Evolutionary conservation across 176 grass and related monocot genomes (phyloP), one percentile per base, ranked within the genome.

Genomic region (Carex scoparia): DNA sequence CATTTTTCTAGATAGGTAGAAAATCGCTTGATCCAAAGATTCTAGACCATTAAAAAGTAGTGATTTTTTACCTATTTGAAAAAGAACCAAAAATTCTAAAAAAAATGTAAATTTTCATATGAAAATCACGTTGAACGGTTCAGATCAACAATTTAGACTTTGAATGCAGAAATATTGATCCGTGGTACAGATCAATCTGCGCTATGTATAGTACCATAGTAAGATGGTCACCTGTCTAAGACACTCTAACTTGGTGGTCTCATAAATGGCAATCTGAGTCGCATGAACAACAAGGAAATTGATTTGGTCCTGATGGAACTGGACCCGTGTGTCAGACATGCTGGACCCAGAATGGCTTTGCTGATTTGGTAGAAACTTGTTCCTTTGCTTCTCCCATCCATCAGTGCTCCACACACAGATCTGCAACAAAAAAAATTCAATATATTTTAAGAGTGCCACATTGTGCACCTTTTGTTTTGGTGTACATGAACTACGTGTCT

Each of bases 251-350:
- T 94, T 97, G 85, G 90, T 90, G 70, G 92, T 92, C 42, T 97
- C 95, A 53, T 94, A 97, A 48, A 97, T 94, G 28, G 95, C 95
- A 84, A 97, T 91, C 84, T 97, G 95, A 67, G 90, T 94, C 85
- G 94, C 95, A 88, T 97, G 95, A n/a, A 93, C 95, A 69, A 94
- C 95, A 87, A 97, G 92, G 82, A 92, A 97, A 65, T 97, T 91
- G 76, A 90, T 80, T 90, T 97, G 95, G 81, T 97, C 95, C 88
- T 97, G 95, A 76, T 97, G 95, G 87, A 97, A 97, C 69, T 97
- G 95, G 71, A 97, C 95, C 14, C 95, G 91, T 13, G 95, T 97
- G 63, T 97, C 95, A 81, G 89, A 93, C 74, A 91, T 90, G 62
- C 90, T 94, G 18, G 95, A 86, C 78, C 87, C 83, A 53, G 91